phyloP scores from a whole-genome alignment of 768 basidiomycete species.

The Mycena pura region DNA sequence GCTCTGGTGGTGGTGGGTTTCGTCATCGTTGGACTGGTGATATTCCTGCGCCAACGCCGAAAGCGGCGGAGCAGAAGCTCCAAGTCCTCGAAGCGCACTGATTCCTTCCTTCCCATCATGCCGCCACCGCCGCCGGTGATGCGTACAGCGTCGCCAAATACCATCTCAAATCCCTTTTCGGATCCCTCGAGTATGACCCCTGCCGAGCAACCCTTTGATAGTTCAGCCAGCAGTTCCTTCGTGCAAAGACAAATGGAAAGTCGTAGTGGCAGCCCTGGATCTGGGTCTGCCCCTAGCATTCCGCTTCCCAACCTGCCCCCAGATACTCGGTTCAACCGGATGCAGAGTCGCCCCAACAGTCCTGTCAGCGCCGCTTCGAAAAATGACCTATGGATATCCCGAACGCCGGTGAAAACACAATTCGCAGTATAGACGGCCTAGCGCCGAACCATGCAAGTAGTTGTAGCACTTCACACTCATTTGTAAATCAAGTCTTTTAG shows the following conservation, averaged over 20 bases:
- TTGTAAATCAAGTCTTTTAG: slow-evolving; percentile 17
- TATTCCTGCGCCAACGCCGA: slow-evolving; percentile 18
- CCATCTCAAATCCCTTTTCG: slow-evolving; percentile 22
- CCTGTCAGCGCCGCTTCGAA: not conserved
- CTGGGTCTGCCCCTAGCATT: slow-evolving; percentile 8
- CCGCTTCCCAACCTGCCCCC: slow-evolving; percentile 20
- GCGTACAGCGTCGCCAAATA: slow-evolving; percentile 14
- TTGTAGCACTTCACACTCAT: slow-evolving; percentile 13
- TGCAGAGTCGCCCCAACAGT: slow-evolving; percentile 10
- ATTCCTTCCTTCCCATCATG: slow-evolving; percentile 26
- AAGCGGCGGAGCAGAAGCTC: not conserved
- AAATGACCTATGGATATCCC: slow-evolving; percentile 22
- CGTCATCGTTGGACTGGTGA: slow-evolving; percentile 1
- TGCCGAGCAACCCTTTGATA: slow-evolving; percentile 4
- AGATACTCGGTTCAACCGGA: not conserved
- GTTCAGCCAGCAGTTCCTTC: slow-evolving; percentile 6
- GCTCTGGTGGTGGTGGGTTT: not conserved
- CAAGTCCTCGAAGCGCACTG: not conserved
- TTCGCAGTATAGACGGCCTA: slow-evolving; percentile 11
- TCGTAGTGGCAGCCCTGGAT: not conserved
- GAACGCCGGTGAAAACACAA: slow-evolving; percentile 10
- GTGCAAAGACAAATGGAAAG: slow-evolving; percentile 26
- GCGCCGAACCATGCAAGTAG: too few relatives aligned
- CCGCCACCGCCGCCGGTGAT: slow-evolving; percentile 19
- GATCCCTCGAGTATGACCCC: not conserved